Evolutionary conservation across 148 eudicot species (phyloP), one percentile per base, ranked within the genome.

Genomic region (Drosera capensis): DNA sequence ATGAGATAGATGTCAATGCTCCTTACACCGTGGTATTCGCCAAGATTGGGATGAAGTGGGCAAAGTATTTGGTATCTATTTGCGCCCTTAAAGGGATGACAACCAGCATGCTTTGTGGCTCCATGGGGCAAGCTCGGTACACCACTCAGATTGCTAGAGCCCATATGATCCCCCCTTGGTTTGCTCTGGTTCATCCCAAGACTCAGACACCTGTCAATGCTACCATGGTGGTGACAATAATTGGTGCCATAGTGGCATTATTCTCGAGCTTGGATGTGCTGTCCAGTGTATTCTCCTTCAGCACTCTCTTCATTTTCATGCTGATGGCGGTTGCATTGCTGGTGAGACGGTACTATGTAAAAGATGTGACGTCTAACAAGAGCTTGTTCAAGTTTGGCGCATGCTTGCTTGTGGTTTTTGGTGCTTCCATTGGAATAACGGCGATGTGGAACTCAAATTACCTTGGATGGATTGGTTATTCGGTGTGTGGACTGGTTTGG

Each of bases 91-190:
- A 84, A 54, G 95, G 97, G 15, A 90, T 90, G 97, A 80, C 87
- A 7, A 90, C 97, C 0, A 80, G 87, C 54, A 14, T 90, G 70
- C 76, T 90, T 0, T 87, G 80, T 20, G 87, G 95, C 2, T 67
- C 93, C 0, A 70, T 90, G 50, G 95, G 97, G 1, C 97, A 90
- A 56, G 84, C 87, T 28, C 67, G 95, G 1, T 90, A 90, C 60
- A 84, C 95, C 0, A 90, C 97, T 26, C 97, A 90, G 43, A 90
- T 90, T 5, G 97, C 97, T 1, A 45, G 95, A 46, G 65, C 97
- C 1, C 97, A 90, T 52, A 80, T 90, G 93, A 80, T 84, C 31
- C 97, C 97, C 8, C 97, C 97, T 1, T 80, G 70, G 71, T 84
- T 90, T 25, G 87, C 97, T 48, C 63, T 60, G 0, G 79, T 90